Percentiles rank a stretch among this genome's conserved stretches.
Conservation (phyloP, 306 rosid species). For the Prosopis cineraria region DNA sequence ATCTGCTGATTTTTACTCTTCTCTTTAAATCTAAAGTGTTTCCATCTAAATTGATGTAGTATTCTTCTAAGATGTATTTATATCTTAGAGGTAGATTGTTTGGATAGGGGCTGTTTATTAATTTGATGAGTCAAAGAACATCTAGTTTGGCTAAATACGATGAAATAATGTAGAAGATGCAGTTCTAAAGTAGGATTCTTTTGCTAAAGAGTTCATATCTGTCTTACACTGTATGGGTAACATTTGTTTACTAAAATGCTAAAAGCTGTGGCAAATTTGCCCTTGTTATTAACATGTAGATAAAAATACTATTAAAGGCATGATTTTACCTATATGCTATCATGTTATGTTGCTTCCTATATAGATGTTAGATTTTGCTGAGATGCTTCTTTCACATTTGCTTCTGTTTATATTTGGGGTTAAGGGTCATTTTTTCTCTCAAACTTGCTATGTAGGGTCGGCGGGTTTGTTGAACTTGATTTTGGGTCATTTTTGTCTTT, state of each 20-base stretch:
- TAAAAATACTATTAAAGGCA: background rate
- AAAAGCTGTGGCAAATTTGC: background rate
- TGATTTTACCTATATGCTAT: background rate
- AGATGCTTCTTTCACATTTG: background rate
- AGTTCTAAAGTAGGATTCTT: conserved; percentile 1
- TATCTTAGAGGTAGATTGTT: conserved; percentile 17
- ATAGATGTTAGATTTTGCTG: background rate
- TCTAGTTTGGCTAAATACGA: background rate
- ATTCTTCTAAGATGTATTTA: conserved; percentile 4
- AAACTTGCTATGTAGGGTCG: too few species aligned
- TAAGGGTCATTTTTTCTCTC: too few species aligned
- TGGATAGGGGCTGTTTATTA: background rate
- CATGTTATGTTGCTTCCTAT: background rate
- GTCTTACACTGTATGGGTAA: background rate
- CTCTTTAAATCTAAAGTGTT: background rate
- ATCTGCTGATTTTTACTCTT: conserved; percentile 8
- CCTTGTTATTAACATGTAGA: background rate
- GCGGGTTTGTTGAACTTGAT: too few species aligned
- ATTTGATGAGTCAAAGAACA: conserved; percentile 8
- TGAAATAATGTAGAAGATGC: conserved; percentile 14
- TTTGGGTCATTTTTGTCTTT: too few species aligned
- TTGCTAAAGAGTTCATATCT: background rate
- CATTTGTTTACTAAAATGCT: background rate
- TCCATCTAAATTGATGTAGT: background rate
- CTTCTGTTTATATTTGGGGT: background rate